Evolutionary conservation across 768 basidiomycete species (phyloP), one percentile per base, ranked within the genome.

Genomic region (Suillus lakei): DNA sequence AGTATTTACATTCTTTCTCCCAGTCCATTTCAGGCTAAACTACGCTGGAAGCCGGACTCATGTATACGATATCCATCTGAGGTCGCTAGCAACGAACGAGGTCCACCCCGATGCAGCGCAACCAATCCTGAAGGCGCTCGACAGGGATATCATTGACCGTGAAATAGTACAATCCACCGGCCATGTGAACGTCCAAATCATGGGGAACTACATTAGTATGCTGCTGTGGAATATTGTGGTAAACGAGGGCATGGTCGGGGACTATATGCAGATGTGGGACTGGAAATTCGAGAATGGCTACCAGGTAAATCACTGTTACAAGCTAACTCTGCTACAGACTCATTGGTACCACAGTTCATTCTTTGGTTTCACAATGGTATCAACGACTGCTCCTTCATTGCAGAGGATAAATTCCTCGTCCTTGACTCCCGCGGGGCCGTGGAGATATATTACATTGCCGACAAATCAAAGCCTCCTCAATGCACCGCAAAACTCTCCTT

Each of bases 371-470:
- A 70, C 36, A 73, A 79, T 2, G 84, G 84, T 6, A 86, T 86
- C 48, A 84, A 86, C 67, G 86, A 87, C 64, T 86, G 86, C 64
- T 83, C 81, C 0, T 85, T 87, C 65, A 73, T 86, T 26, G 80
- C 82, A 1, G 74, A 78, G 23, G 73, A 80, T 38, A 76, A 81
- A 0, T 84, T 86, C 62, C 79, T 87, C 48, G 72, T 86, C 26
- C 83, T 84, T 26, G 77, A 80, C 4, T 83, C 84, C 6, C 75
- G 76, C 13, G 86, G 85, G 0, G 74, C 74, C 64, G 82, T 86
- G 63, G 84, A 84, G 66, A 81, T 86, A n/a, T 86, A 82, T 68
- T 78, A 74, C 1, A 85, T 87, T 39, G 71, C 72, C 7, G 68
- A 70, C 15, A 32, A 67, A 12, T 68, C 68, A 5, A 76, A 73